Evolutionary conservation across 108 stramenopile species (phyloP).

Genomic region (Schizochytrium sp.): DNA sequence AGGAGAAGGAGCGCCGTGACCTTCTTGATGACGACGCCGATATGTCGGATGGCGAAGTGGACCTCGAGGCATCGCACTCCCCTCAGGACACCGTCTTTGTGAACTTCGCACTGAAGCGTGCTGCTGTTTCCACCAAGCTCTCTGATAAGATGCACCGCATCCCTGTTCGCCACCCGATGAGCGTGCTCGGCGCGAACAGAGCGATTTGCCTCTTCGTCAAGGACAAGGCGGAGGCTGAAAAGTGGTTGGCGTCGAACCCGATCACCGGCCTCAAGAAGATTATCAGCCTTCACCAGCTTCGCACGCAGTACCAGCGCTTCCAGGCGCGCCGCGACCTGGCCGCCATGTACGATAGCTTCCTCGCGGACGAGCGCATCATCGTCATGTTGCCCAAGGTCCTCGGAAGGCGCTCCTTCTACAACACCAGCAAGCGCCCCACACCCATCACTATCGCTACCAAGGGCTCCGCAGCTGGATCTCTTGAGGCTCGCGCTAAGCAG

Average conservation of each 20-base stretch:
- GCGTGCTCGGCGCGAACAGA: not conserved
- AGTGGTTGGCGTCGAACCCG: not conserved
- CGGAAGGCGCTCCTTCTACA: slow-evolving; percentile 49
- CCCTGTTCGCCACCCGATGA: slow-evolving; percentile 15
- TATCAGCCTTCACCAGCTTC: slow-evolving; percentile 18
- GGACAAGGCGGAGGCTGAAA: slow-evolving; percentile 57
- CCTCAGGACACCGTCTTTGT: slow-evolving; percentile 46
- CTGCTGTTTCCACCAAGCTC: not conserved
- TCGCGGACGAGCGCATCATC: slow-evolving; percentile 53
- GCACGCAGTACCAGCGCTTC: slow-evolving; percentile 37
- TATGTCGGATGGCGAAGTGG: not conserved
- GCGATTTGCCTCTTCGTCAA: slow-evolving; percentile 51
- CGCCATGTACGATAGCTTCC: slow-evolving; percentile 47
- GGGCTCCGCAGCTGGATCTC: not conserved
- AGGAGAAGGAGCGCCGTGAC: not conserved
- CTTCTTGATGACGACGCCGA: slow-evolving; percentile 55
- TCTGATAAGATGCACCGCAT: slow-evolving; percentile 38
- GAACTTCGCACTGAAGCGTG: slow-evolving; percentile 45
- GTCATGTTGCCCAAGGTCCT: slow-evolving; percentile 51
- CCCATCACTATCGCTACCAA: not conserved
- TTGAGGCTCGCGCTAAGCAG: not conserved
- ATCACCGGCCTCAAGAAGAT: slow-evolving; percentile 46
- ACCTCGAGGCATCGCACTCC: slow-evolving; percentile 1
- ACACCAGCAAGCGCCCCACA: slow-evolving; percentile 46
- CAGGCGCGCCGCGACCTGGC: slow-evolving; percentile 54